phyloP scores from a whole-genome alignment of 2,329 filamentous ascomycete species.

The Thelonectria olida region DNA sequence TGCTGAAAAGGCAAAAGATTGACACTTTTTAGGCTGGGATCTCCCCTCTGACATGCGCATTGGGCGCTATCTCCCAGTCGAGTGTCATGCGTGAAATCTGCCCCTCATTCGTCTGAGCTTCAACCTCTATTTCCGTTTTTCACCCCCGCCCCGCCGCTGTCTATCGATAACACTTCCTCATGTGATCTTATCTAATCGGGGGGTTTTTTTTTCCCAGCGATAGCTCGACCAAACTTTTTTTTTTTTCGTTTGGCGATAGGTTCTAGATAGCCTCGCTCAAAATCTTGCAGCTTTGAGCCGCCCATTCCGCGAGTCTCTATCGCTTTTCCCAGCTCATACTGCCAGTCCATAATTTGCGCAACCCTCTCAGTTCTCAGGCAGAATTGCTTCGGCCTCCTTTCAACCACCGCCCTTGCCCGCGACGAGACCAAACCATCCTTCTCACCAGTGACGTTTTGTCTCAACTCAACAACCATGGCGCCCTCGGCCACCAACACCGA shows the following conservation, averaged over 20 bases:
- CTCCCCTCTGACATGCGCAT: not conserved
- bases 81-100: slow-evolving; percentile 1
- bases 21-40: not conserved
- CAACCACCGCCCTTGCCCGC: slow-evolving; percentile 3
- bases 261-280: slow-evolving; percentile 41
- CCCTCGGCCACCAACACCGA: slow-evolving; percentile 69
- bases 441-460: slow-evolving; percentile 4
- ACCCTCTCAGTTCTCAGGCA: not conserved
- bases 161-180: slow-evolving; percentile 39
- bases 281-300: slow-evolving; percentile 33
- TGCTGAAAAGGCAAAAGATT: not conserved
- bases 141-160: slow-evolving; percentile 15
- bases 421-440: slow-evolving; percentile 5
- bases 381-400: not conserved
- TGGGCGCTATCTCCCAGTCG: not conserved
- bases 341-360: slow-evolving; percentile 17
- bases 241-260: slow-evolving; percentile 27
- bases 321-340: slow-evolving; percentile 18
- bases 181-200: slow-evolving; percentile 38
- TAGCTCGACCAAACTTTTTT: slow-evolving; percentile 31
- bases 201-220: slow-evolving; percentile 40
- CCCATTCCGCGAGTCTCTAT: slow-evolving; percentile 25
- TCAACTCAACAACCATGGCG: slow-evolving; percentile 56
- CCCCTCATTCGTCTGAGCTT: slow-evolving; percentile 24
- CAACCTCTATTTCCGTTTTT: not conserved